Evolutionary conservation across 495 filamentous ascomycete genomes (phyloP).

Genomic region (Penicillium cataractarum): DNA sequence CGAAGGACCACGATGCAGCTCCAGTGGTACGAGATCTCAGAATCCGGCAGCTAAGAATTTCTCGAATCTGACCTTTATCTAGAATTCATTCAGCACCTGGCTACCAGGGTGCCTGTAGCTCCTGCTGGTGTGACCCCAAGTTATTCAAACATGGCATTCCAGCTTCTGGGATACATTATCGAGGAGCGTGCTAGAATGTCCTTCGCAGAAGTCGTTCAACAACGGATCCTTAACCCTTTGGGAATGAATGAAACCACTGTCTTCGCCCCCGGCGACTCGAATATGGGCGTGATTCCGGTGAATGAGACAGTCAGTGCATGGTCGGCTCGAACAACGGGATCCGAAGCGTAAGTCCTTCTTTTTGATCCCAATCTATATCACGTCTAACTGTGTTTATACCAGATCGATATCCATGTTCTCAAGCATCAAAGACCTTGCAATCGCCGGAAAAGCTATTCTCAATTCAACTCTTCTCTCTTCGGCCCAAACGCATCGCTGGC

Average conservation of each 20-base stretch:
- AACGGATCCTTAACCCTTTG: constrained; percentile 43
- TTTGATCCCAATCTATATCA: not conserved
- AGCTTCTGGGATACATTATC: constrained; percentile 57
- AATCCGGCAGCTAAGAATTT: not conserved
- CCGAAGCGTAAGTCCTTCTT: constrained; percentile 24
- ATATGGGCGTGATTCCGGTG: constrained; percentile 47
- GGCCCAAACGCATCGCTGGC: constrained; percentile 44
- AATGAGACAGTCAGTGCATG: constrained; percentile 24
- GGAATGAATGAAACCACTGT: constrained; percentile 45
- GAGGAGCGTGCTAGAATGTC: constrained; percentile 50
- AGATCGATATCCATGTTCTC: constrained; percentile 34
- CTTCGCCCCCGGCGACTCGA: constrained; percentile 35
- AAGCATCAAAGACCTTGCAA: constrained; percentile 30
- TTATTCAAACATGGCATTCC: constrained; percentile 61
- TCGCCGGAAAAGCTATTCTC: constrained; percentile 51
- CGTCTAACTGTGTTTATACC: constrained; percentile 3
- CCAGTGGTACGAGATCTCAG: constrained; percentile 7
- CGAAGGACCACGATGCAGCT: constrained; percentile 6
- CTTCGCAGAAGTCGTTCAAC: constrained; percentile 46
- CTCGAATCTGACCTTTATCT: not conserved
- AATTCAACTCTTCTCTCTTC: constrained; percentile 46
- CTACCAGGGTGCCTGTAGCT: constrained; percentile 7
- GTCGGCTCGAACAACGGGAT: constrained; percentile 20
- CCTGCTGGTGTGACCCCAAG: constrained; percentile 42
- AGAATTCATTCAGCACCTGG: constrained; percentile 16